These are phyloP conservation scores for Iberis amara DNA, from an alignment of 441 rosid species.

Conservation along the genomic window DNA sequence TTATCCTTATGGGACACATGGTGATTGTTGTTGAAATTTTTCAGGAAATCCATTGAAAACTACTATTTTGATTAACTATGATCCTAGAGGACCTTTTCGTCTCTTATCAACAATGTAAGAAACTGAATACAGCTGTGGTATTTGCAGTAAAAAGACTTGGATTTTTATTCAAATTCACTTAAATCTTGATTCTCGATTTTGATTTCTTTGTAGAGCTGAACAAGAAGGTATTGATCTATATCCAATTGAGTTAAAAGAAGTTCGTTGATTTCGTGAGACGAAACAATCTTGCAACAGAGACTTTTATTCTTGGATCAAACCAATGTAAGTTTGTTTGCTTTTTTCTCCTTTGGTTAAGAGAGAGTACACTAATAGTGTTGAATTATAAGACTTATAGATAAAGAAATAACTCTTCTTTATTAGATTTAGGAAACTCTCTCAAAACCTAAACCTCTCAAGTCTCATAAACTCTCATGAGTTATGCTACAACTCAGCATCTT, in stretches of 20 bases:
- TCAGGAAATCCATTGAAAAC: conserved; percentile 65
- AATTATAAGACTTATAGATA: too few species aligned
- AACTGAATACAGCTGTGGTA: too few species aligned
- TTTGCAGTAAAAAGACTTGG: neutral
- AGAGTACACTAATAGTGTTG: too few species aligned
- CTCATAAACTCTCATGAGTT: too few species aligned
- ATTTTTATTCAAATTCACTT: too few species aligned
- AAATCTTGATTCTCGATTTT: too few species aligned
- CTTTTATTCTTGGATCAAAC: conserved; percentile 59
- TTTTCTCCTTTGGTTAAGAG: neutral
- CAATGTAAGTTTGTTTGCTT: conserved; percentile 43
- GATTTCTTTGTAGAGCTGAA: conserved; percentile 46
- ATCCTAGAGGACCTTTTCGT: conserved; percentile 73
- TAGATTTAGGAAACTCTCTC: too few species aligned
- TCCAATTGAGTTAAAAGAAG: conserved; percentile 52
- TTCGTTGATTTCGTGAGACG: conserved; percentile 63
- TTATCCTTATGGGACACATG: too few species aligned
- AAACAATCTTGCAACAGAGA: conserved; percentile 56
- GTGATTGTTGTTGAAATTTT: conserved; percentile 11
- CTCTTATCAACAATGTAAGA: conserved; percentile 75
- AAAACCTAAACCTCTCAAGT: too few species aligned
- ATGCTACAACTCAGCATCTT: too few species aligned
- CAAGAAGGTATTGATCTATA: conserved; percentile 59
- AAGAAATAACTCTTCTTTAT: too few species aligned
- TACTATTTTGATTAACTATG: conserved; percentile 64